phyloP scores from a whole-genome alignment of 208 protist genomes.

The Crithidia thermophila region DNA sequence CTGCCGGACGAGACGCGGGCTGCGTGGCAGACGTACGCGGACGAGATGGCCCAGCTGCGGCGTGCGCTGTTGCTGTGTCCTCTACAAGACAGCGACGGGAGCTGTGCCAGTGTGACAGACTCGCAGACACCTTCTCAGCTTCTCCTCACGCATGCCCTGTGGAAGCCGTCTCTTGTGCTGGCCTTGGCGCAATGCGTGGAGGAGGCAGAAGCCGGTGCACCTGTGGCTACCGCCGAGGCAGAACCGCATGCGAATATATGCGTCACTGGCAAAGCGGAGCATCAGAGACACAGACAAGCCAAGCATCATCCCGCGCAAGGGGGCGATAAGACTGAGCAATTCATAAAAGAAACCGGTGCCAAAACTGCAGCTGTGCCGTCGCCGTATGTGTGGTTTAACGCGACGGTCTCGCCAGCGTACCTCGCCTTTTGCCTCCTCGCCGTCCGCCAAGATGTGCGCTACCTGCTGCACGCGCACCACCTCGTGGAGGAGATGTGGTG shows the following conservation, averaged over 20 bases:
- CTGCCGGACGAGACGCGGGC: conserved; percentile 18
- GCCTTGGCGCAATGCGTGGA: not conserved
- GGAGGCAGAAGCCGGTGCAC: too few relatives aligned
- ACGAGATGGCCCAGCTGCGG: conserved; percentile 10
- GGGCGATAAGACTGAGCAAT: not conserved
- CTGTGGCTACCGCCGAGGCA: too few relatives aligned
- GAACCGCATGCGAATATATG: too few relatives aligned
- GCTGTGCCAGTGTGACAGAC: not conserved
- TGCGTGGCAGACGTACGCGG: conserved; percentile 21
- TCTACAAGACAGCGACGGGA: not conserved
- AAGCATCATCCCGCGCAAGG: too few relatives aligned
- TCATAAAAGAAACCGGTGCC: not conserved
- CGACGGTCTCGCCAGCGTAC: not conserved
- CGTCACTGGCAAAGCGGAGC: too few relatives aligned
- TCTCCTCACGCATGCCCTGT: not conserved
- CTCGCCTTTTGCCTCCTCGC: conserved; percentile 22
- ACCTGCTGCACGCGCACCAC: conserved; percentile 27
- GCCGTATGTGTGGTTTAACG: conserved; percentile 18
- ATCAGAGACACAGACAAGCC: too few relatives aligned
- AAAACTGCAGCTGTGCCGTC: not conserved
- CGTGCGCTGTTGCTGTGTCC: conserved; percentile 5
- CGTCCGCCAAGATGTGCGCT: conserved; percentile 22
- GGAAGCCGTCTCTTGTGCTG: not conserved
- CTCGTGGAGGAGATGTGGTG: conserved; percentile 28
- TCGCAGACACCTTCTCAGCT: not conserved